These are phyloP conservation scores for Sporothrix pseudoabietina DNA, from an alignment of 2,329 filamentous ascomycete species.

Conservation along the genomic window DNA sequence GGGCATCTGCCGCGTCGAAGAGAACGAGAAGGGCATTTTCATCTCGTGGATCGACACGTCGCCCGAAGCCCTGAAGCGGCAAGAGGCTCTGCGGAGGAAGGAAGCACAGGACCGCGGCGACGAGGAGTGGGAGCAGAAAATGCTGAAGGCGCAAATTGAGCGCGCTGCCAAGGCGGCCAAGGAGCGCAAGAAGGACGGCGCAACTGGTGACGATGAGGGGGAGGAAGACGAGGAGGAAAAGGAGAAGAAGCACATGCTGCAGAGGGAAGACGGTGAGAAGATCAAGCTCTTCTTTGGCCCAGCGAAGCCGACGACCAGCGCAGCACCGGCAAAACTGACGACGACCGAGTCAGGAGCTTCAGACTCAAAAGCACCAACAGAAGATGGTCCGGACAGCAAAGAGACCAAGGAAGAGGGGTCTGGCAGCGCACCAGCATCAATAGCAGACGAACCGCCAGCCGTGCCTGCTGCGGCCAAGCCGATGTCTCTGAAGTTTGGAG, in stretches of 20 bases:
- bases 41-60: slow-evolving; percentile 91
- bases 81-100: slow-evolving; percentile 79
- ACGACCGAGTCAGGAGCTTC: not conserved
- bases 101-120: slow-evolving; percentile 88
- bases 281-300: slow-evolving; percentile 69
- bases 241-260: slow-evolving; percentile 51
- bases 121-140: slow-evolving; percentile 81
- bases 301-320: slow-evolving; percentile 32
- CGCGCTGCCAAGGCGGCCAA: slow-evolving; percentile 66
- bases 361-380: not conserved
- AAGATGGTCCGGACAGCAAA: not conserved
- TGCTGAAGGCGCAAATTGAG: slow-evolving; percentile 82
- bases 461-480: slow-evolving; percentile 35
- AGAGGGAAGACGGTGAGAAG: slow-evolving; percentile 72
- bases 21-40: slow-evolving; percentile 81
- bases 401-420: not conserved
- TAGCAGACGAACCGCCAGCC: slow-evolving; percentile 22
- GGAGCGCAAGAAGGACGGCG: slow-evolving; percentile 50
- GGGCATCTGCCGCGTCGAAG: slow-evolving; percentile 86
- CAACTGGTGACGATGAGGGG: slow-evolving; percentile 46
- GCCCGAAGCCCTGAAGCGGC: slow-evolving; percentile 76
- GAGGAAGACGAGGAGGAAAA: slow-evolving; percentile 47
- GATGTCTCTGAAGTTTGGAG: slow-evolving; percentile 66
- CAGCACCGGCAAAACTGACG: slow-evolving; percentile 17
- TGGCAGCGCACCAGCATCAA: not conserved